Conservation (phyloP, 768 basidiomycete genomes). For the Lanmaoa rubissima region DNA sequence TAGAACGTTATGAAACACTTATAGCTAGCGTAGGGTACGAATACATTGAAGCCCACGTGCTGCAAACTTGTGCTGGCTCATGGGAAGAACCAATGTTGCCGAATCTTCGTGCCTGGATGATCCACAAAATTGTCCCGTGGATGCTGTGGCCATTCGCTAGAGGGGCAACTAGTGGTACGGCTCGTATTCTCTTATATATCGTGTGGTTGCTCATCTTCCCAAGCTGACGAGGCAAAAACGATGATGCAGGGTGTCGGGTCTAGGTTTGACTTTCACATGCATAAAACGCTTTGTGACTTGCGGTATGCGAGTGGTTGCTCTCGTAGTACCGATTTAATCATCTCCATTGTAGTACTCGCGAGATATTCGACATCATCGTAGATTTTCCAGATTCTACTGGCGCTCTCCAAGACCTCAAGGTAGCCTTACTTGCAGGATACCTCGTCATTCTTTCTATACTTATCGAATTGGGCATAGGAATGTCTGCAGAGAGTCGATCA, state of each 20-base stretch:
- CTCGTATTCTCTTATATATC: slow-evolving; percentile 7
- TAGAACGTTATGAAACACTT: slow-evolving; percentile 81
- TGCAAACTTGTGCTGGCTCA: slow-evolving; percentile 59
- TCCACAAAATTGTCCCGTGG: slow-evolving; percentile 79
- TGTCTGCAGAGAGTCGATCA: slow-evolving; percentile 81
- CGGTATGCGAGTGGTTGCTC: slow-evolving; percentile 49
- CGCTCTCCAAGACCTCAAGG: slow-evolving; percentile 85
- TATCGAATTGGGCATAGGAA: slow-evolving; percentile 43
- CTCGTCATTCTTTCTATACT: background rate
- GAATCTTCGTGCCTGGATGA: slow-evolving; percentile 72
- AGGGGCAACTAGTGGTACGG: slow-evolving; percentile 54
- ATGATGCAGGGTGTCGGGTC: slow-evolving; percentile 78
- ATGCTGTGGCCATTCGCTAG: slow-evolving; percentile 78
- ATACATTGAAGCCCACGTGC: slow-evolving; percentile 74
- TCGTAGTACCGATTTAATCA: background rate
- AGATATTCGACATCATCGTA: slow-evolving; percentile 96
- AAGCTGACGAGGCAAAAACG: slow-evolving; percentile 68
- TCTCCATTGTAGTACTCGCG: slow-evolving; percentile 50
- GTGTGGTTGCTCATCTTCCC: slow-evolving; percentile 2
- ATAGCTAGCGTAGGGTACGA: slow-evolving; percentile 84
- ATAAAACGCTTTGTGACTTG: slow-evolving; percentile 85
- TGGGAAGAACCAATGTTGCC: slow-evolving; percentile 70
- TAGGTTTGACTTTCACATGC: slow-evolving; percentile 89
- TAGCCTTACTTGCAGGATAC: slow-evolving; percentile 23
- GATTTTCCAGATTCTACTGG: slow-evolving; percentile 87